phyloP scores from a whole-genome alignment of 2,329 filamentous ascomycete species.

The Albophoma yamanashiensis region DNA sequence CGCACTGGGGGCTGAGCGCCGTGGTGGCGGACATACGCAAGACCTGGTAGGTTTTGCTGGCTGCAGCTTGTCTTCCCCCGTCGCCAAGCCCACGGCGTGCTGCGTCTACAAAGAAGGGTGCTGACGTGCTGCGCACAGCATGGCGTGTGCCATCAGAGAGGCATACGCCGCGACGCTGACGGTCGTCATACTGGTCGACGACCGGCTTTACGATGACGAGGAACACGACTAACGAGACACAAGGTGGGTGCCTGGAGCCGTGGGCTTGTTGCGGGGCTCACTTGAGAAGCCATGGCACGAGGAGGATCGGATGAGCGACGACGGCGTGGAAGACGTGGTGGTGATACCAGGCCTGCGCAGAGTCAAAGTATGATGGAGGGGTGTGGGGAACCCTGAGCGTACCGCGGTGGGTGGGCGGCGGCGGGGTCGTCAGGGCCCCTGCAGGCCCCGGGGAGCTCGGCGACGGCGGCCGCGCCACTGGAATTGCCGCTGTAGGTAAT shows the following conservation, averaged over 20 bases:
- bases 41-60: slow-evolving; percentile 46
- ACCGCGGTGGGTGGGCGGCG: neutral
- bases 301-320: neutral
- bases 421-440: neutral
- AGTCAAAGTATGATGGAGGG: neutral
- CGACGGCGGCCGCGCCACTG: neutral
- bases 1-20: slow-evolving; percentile 63
- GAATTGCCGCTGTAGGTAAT: neutral
- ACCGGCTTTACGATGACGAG: slow-evolving; percentile 32
- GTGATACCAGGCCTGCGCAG: neutral
- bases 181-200: slow-evolving; percentile 59
- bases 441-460: neutral
- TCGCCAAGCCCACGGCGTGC: neutral
- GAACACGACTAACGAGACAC: slow-evolving; percentile 11
- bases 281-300: neutral
- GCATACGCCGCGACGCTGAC: slow-evolving; percentile 64
- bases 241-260: neutral
- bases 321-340: neutral
- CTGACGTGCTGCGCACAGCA: slow-evolving; percentile 28
- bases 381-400: neutral
- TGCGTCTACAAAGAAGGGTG: neutral
- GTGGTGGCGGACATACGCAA: slow-evolving; percentile 57
- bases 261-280: neutral
- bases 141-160: slow-evolving; percentile 65
- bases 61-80: neutral